Conservation (phyloP, 2,329 filamentous ascomycete genomes). For the Aspergillus felis region DNA sequence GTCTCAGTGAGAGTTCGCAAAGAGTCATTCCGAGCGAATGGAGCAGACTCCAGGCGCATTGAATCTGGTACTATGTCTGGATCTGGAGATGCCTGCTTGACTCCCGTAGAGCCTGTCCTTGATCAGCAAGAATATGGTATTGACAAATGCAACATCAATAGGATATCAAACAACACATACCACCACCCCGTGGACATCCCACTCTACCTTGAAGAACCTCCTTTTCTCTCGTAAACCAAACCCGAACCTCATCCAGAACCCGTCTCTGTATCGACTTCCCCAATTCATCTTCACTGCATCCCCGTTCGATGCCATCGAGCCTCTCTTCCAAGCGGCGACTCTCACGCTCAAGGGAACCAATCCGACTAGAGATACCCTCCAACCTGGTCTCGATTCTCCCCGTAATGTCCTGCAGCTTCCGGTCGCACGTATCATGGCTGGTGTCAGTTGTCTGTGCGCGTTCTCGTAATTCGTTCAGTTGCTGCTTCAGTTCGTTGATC, state of each 20-base stretch:
- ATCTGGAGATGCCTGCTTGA: background rate
- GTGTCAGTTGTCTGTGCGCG: background rate
- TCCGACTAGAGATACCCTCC: background rate
- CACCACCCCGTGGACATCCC: background rate
- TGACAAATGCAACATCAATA: too few relatives aligned
- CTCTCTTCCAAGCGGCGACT: background rate
- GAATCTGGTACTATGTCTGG: conserved; percentile 15
- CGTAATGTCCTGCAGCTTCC: background rate
- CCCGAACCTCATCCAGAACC: background rate
- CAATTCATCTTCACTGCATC: background rate
- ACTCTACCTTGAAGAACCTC: background rate
- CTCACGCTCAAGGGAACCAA: background rate
- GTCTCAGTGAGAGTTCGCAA: conserved; percentile 8
- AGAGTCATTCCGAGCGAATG: background rate
- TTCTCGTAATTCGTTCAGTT: conserved; percentile 1
- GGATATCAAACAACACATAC: background rate
- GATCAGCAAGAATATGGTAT: background rate
- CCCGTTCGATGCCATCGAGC: background rate
- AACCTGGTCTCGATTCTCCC: background rate
- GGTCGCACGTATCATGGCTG: background rate
- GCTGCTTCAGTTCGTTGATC: conserved; percentile 3
- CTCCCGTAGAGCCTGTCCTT: background rate
- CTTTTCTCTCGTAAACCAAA: background rate
- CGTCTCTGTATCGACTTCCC: background rate
- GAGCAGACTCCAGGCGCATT: conserved; percentile 2